phyloP scores from a whole-genome alignment of 441 rosid genomes.

The Breynia disticha region DNA sequence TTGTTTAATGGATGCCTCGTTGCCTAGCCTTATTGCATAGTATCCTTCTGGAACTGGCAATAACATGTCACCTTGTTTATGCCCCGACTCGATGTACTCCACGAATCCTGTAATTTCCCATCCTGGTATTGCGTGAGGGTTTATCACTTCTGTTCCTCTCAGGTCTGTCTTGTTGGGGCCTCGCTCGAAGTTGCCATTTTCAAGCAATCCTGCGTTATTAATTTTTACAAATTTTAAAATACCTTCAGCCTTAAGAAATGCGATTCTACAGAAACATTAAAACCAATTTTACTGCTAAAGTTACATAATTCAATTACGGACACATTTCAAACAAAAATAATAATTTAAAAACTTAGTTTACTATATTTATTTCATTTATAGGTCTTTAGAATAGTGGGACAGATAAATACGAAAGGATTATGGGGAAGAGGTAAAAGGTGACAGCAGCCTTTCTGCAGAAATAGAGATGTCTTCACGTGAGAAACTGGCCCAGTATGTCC shows the following conservation, averaged over 20 bases:
- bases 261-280: no score
- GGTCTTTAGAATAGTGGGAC: background rate
- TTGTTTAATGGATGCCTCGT: constrained; percentile 63
- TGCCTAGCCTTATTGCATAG: constrained; percentile 58
- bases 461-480: constrained; percentile 6
- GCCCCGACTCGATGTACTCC: constrained; percentile 79
- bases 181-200: constrained; percentile 65
- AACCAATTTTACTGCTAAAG: no score
- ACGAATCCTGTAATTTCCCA: constrained; percentile 64
- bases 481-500: constrained; percentile 1
- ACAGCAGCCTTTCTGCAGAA: background rate
- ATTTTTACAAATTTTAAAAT: no score
- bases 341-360: no score
- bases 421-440: background rate
- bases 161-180: constrained; percentile 48
- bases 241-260: no score
- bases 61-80: constrained; percentile 77
- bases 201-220: constrained; percentile 11
- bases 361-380: background rate
- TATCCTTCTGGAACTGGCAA: constrained; percentile 65
- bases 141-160: constrained; percentile 45
- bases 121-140: constrained; percentile 36
- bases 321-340: background rate
- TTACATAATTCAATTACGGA: no score
- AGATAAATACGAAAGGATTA: background rate